Percentiles rank a stretch among this genome's conserved stretches.
Evolutionary conservation across 2,329 filamentous ascomycete genomes (phyloP).

Genomic region (Phialophora tarda): DNA sequence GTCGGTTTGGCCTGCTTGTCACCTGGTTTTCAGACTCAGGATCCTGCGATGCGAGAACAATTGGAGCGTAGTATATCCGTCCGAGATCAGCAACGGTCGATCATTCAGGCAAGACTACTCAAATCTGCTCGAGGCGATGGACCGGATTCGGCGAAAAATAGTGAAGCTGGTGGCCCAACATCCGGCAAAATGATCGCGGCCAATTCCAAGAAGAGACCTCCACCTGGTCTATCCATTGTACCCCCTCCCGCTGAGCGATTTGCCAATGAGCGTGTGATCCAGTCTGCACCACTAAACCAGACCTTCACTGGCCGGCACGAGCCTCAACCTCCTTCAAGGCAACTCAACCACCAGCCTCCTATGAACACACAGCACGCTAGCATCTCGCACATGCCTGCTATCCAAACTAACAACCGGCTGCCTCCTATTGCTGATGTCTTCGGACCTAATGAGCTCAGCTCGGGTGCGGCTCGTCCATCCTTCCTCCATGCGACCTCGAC

Average conservation of each 20-base stretch:
- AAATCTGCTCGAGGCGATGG: constrained; percentile 83
- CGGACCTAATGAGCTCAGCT: constrained; percentile 72
- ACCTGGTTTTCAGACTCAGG: constrained; percentile 92
- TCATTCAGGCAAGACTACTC: constrained; percentile 90
- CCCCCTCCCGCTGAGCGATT: constrained; percentile 91
- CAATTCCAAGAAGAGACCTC: constrained; percentile 69
- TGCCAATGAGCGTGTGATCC: constrained; percentile 90
- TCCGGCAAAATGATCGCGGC: constrained; percentile 72
- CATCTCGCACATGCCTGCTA: constrained; percentile 86
- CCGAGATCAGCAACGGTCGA: constrained; percentile 88
- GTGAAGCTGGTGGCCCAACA: constrained; percentile 48
- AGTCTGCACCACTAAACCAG: constrained; percentile 92
- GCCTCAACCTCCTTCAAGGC: constrained; percentile 74
- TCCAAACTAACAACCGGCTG: constrained; percentile 87
- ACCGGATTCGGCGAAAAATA: constrained; percentile 63
- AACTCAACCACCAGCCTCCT: constrained; percentile 79
- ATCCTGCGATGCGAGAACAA: constrained; percentile 95
- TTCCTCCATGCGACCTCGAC: constrained; percentile 68
- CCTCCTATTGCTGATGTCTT: constrained; percentile 96
- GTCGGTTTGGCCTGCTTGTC: constrained; percentile 93
- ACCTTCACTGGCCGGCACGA: constrained; percentile 92
- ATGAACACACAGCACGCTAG: constrained; percentile 83
- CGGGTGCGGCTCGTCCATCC: constrained; percentile 66
- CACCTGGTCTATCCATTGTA: constrained; percentile 91
- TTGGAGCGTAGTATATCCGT: constrained; percentile 92